Evolutionary conservation across 2,329 filamentous ascomycete species (phyloP).

Genomic region (Tolypocladium amazonense): DNA sequence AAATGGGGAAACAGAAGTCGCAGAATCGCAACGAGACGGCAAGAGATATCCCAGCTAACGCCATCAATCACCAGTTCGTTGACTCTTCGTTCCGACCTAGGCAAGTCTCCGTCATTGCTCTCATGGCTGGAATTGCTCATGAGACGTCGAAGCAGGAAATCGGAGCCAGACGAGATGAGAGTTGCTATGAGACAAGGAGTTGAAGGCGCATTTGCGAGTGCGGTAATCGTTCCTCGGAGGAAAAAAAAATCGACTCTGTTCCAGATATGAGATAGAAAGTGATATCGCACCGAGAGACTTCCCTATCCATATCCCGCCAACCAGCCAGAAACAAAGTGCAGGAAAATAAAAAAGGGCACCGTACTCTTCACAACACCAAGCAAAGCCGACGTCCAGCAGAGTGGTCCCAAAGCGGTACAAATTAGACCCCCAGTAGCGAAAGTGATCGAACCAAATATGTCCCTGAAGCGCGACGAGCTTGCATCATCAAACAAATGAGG

Average conservation of each 20-base stretch:
- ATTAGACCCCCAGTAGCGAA: constrained; percentile 1
- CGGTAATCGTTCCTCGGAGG: background rate
- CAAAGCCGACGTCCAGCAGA: background rate
- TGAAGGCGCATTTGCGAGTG: background rate
- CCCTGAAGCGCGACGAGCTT: background rate
- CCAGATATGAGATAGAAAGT: constrained; percentile 7
- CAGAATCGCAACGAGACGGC: background rate
- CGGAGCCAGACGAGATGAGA: background rate
- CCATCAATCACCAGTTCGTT: background rate
- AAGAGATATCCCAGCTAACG: background rate
- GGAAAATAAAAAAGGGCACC: background rate
- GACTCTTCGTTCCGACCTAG: background rate
- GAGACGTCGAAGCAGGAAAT: no score
- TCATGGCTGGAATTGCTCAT: background rate
- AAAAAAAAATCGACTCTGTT: background rate
- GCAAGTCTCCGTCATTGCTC: background rate
- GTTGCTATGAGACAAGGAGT: background rate
- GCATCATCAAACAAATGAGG: constrained; percentile 3
- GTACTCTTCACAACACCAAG: background rate
- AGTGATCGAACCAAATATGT: background rate
- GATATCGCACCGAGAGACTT: constrained; percentile 2
- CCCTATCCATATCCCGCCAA: background rate
- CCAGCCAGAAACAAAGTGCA: background rate
- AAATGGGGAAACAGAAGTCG: background rate
- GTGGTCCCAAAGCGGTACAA: background rate